Percentiles rank a stretch among this genome's conserved stretches.
phyloP scores from a whole-genome alignment of 2,329 filamentous ascomycete genomes.

The Amauroascus verrucosus region DNA sequence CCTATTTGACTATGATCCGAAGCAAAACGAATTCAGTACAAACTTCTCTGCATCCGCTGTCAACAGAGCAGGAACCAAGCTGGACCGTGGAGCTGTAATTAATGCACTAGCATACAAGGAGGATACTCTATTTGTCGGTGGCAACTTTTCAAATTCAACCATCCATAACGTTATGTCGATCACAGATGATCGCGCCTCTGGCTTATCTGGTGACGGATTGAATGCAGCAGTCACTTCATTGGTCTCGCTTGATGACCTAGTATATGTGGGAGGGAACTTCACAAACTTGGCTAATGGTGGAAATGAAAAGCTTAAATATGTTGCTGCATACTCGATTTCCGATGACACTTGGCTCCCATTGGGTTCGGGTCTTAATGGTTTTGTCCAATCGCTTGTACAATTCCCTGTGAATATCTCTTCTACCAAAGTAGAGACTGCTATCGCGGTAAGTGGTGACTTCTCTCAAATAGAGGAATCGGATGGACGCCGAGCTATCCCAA shows the following conservation, averaged over 20 bases:
- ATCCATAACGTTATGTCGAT: slow-evolving; percentile 71
- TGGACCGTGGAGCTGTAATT: slow-evolving; percentile 58
- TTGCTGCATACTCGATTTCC: slow-evolving; percentile 64
- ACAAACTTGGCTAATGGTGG: slow-evolving; percentile 57
- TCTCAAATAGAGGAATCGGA: slow-evolving; percentile 50
- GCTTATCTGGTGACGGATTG: slow-evolving; percentile 60
- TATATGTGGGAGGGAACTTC: slow-evolving; percentile 83
- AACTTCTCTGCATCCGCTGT: slow-evolving; percentile 64
- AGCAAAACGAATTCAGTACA: slow-evolving; percentile 46
- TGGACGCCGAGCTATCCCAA: slow-evolving; percentile 50
- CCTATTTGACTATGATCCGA: slow-evolving; percentile 77
- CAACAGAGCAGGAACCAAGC: slow-evolving; percentile 61
- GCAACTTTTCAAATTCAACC: slow-evolving; percentile 64
- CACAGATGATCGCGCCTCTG: slow-evolving; percentile 50
- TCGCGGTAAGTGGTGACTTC: slow-evolving; percentile 75
- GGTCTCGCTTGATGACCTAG: slow-evolving; percentile 51
- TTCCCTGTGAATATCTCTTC: slow-evolving; percentile 68
- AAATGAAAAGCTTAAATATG: slow-evolving; percentile 56
- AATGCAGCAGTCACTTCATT: slow-evolving; percentile 68
- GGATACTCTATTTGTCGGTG: slow-evolving; percentile 63
- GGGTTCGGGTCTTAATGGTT: slow-evolving; percentile 75
- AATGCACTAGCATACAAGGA: slow-evolving; percentile 56
- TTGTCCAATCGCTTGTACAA: slow-evolving; percentile 62
- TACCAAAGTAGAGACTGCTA: slow-evolving; percentile 57
- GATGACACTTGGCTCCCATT: slow-evolving; percentile 65